Evolutionary conservation across 1,284 basidiomycete genomes (phyloP).

Genomic region (Sporisorium scitamineum): DNA sequence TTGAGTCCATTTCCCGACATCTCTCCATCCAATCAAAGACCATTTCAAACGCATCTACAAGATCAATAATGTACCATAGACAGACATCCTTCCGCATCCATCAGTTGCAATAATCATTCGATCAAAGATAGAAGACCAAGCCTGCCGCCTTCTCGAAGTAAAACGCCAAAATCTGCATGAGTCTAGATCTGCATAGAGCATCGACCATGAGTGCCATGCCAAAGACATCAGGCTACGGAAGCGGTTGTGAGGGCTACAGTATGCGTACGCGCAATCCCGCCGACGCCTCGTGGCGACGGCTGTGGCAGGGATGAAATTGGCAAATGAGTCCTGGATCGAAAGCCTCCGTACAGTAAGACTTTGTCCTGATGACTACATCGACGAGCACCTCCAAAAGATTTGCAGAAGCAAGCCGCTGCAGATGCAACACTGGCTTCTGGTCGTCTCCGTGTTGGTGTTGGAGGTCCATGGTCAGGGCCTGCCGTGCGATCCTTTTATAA

Average conservation of each 20-base stretch:
- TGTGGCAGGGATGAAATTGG: background rate
- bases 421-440: no score
- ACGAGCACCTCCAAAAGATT: no score
- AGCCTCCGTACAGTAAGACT: no score
- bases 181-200: background rate
- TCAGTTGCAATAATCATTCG: background rate
- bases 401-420: no score
- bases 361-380: no score
- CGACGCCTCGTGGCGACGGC: constrained; percentile 5
- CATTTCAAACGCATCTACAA: background rate
- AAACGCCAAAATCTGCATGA: no score
- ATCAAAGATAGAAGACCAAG: background rate
- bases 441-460: no score
- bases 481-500: no score
- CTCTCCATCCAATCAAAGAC: background rate
- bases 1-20: no score
- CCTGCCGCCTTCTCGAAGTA: no score
- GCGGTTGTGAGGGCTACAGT: background rate
- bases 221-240: background rate
- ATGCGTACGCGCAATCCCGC: constrained; percentile 8
- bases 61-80: constrained; percentile 2
- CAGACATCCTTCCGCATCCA: background rate
- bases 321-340: no score
- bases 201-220: background rate
- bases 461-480: no score